phyloP scores from a whole-genome alignment of 306 rosid genomes.

The Carpinus viminea region DNA sequence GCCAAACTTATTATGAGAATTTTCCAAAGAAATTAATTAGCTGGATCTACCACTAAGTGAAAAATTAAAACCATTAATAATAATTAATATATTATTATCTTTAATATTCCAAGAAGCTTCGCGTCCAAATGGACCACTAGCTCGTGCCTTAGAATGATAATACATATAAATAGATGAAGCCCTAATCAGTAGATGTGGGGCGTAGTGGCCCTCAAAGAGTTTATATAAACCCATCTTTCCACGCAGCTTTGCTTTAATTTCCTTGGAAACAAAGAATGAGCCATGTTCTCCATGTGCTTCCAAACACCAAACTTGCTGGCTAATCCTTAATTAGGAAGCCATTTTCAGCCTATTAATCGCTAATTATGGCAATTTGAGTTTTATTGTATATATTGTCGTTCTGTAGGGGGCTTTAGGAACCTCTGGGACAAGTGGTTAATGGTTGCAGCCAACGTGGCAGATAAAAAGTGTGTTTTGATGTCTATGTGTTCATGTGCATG shows the following conservation, averaged over 20 bases:
- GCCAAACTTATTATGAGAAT: no score
- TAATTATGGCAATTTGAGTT: not conserved
- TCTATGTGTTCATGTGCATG: constrained; percentile 13
- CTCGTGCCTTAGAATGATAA: not conserved
- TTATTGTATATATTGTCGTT: not conserved
- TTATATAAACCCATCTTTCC: not conserved
- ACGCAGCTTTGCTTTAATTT: not conserved
- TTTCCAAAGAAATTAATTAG: no score
- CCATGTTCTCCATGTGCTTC: constrained; percentile 16
- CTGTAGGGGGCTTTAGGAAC: constrained; percentile 9
- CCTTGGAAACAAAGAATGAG: not conserved
- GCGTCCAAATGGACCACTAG: not conserved
- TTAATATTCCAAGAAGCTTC: not conserved
- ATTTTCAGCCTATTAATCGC: not conserved
- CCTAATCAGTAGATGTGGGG: constrained; percentile 9
- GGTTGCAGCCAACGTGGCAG: constrained; percentile 13
- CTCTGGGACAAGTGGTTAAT: constrained; percentile 3
- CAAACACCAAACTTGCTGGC: not conserved
- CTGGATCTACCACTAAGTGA: no score
- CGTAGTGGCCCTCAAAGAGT: not conserved
- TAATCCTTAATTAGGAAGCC: not conserved
- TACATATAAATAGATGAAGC: not conserved
- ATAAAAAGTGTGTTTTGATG: not conserved
- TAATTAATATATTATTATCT: not conserved
- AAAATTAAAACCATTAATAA: no score